Conservation (phyloP, 352 stramenopile genomes). For the Globisporangium heterothallicum region DNA sequence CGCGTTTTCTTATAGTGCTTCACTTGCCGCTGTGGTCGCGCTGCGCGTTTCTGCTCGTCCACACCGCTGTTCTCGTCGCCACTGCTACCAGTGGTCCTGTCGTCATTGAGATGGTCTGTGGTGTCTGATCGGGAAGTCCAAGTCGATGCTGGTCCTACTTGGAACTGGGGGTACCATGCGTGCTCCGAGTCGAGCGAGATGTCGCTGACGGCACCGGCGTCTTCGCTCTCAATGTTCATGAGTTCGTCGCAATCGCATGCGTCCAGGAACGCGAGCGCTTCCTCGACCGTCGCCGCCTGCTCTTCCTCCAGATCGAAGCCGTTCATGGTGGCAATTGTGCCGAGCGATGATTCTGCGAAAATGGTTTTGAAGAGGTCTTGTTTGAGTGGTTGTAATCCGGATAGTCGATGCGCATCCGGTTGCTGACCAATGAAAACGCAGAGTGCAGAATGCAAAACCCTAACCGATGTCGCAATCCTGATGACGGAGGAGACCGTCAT, state of each 20-base stretch:
- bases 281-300: neutral
- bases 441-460: too few species aligned
- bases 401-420: neutral
- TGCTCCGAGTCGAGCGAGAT: neutral
- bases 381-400: too few species aligned
- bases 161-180: neutral
- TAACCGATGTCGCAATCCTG: neutral
- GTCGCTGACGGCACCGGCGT: neutral
- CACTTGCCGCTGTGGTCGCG: neutral
- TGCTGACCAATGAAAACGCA: neutral
- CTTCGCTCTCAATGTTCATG: neutral
- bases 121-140: neutral
- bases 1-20: neutral
- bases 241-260: neutral
- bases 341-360: neutral
- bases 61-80: neutral
- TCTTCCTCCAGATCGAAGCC: neutral
- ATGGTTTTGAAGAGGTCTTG: too few species aligned
- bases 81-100: neutral
- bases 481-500: too few species aligned
- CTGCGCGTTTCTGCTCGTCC: neutral
- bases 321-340: neutral
- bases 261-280: neutral
- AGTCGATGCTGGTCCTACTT: neutral
- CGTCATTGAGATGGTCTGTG: too few species aligned